Conservation (phyloP, 768 basidiomycete species). For the Leccinum boreale region DNA sequence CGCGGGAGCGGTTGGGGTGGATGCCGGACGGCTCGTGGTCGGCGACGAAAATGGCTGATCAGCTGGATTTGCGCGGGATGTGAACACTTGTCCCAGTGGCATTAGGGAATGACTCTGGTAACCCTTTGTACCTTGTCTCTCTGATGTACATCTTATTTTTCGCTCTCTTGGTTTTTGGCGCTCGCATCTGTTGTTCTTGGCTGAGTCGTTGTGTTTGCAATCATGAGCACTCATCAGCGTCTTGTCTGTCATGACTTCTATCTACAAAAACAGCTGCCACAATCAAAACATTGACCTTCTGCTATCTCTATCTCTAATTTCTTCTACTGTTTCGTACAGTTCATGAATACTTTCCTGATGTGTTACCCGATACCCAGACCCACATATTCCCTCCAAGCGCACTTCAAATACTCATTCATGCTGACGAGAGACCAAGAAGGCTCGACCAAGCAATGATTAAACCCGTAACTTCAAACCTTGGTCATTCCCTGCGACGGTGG, state of each 20-base stretch:
- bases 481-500: not conserved
- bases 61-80: not conserved
- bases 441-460: not conserved
- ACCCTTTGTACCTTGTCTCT: no score
- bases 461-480: conserved; percentile 1
- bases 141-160: not conserved
- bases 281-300: no score
- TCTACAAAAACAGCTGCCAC: no score
- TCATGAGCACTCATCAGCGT: no score
- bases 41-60: conserved; percentile 9
- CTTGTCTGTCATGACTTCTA: no score
- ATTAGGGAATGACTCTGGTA: not conserved
- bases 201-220: no score
- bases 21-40: conserved; percentile 4
- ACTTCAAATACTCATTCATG: not conserved
- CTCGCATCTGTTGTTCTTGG: not conserved
- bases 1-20: conserved; percentile 20
- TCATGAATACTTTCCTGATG: no score
- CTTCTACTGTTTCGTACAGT: no score
- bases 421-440: not conserved
- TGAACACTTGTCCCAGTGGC: not conserved
- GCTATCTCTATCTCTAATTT: no score
- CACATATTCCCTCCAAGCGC: not conserved
- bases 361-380: not conserved
- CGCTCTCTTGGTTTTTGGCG: not conserved